phyloP scores from a whole-genome alignment of 2,329 filamentous ascomycete species.

The Colletotrichum sp. region DNA sequence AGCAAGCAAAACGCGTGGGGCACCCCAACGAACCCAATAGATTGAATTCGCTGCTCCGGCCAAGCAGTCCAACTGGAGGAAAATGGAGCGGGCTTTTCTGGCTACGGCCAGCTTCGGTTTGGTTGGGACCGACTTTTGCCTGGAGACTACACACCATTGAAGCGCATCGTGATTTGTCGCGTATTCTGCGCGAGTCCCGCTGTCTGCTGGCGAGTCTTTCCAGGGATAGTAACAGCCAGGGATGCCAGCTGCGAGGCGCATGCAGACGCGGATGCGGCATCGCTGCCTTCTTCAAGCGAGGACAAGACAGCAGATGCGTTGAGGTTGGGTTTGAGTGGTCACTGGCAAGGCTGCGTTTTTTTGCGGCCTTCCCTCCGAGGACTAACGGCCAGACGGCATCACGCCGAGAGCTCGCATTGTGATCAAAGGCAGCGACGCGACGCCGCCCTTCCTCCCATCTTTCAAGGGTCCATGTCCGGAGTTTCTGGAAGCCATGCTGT shows the following conservation, averaged over 20 bases:
- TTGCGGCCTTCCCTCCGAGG: background rate
- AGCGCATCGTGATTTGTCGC: conserved; percentile 19
- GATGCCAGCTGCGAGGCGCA: conserved; percentile 6
- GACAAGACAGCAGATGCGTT: background rate
- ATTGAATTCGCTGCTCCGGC: conserved; percentile 10
- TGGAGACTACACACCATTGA: conserved; percentile 9
- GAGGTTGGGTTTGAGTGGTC: background rate
- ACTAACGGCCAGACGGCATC: background rate
- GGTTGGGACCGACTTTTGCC: conserved; percentile 15
- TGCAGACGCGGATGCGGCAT: conserved; percentile 6
- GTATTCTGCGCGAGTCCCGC: conserved; percentile 1
- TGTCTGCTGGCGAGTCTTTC: background rate
- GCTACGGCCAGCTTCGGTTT: conserved; percentile 18
- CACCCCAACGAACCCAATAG: conserved; percentile 17
- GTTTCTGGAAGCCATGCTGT: conserved; percentile 1
- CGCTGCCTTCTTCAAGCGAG: conserved; percentile 1
- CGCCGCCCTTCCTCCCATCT: background rate
- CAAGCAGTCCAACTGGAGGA: conserved; percentile 18
- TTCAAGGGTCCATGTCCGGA: background rate
- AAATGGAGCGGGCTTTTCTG: conserved; percentile 2
- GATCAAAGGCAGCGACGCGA: background rate
- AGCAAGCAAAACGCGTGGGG: conserved; percentile 10
- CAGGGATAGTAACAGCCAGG: conserved; percentile 3
- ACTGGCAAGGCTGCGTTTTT: background rate
- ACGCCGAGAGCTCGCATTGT: conserved; percentile 1